Conservation (phyloP, 179 eudicot species). For the Monotropa hypopitys region DNA sequence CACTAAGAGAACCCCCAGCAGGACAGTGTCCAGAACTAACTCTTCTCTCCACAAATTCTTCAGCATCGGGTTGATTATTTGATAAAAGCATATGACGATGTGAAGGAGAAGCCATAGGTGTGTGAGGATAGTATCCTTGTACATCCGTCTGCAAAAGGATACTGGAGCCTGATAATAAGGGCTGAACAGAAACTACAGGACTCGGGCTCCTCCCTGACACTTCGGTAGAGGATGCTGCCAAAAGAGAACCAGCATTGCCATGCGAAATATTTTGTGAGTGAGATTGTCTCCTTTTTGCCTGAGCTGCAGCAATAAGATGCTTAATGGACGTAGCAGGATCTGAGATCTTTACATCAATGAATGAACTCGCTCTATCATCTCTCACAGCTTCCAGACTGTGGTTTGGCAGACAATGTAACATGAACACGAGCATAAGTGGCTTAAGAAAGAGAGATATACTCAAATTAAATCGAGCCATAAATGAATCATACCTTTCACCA, state of each 20-base stretch:
- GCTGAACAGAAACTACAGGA: slow-evolving; percentile 29
- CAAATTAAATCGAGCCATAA: background rate
- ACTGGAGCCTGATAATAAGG: slow-evolving; percentile 24
- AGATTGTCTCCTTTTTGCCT: slow-evolving; percentile 72
- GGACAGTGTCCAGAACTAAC: slow-evolving; percentile 36
- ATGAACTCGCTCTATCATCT: slow-evolving; percentile 26
- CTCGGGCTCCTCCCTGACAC: slow-evolving; percentile 35
- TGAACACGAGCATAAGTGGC: background rate
- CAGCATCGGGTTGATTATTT: slow-evolving; percentile 31
- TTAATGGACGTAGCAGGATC: slow-evolving; percentile 59
- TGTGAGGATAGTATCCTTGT: slow-evolving; percentile 24
- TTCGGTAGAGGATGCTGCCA: slow-evolving; percentile 16
- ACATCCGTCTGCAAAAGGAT: slow-evolving; percentile 27
- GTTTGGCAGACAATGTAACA: slow-evolving; percentile 11
- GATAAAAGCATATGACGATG: slow-evolving; percentile 23
- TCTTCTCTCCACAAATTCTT: slow-evolving; percentile 53
- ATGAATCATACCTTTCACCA: slow-evolving; percentile 45
- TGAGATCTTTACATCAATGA: slow-evolving; percentile 33
- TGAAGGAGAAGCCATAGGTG: slow-evolving; percentile 37
- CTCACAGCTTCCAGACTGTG: slow-evolving; percentile 40
- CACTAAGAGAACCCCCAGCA: slow-evolving; percentile 62
- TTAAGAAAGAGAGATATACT: background rate
- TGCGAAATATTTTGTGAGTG: slow-evolving; percentile 33
- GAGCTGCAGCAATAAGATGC: slow-evolving; percentile 88
- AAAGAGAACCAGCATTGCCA: slow-evolving; percentile 24